Evolutionary conservation across 495 filamentous ascomycete species (phyloP).

Genomic region (Cenococcum geophilum): DNA sequence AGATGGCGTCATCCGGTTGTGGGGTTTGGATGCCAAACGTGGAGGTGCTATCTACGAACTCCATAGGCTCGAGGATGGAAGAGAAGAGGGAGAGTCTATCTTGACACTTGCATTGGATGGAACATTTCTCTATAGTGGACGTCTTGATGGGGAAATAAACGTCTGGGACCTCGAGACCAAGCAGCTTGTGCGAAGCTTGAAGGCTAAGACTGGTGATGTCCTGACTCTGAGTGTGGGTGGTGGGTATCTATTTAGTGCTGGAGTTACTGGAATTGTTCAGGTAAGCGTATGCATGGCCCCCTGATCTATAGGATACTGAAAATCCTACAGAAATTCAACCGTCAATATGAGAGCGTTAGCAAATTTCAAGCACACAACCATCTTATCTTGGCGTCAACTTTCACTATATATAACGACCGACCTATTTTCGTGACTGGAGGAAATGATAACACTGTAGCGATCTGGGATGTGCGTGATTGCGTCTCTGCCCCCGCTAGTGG

Average conservation of each 20-base stretch:
- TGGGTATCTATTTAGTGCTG: constrained; percentile 77
- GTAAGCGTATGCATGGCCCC: constrained; percentile 45
- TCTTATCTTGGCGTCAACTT: constrained; percentile 79
- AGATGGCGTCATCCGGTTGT: constrained; percentile 87
- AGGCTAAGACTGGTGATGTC: constrained; percentile 72
- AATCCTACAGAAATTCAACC: constrained; percentile 65
- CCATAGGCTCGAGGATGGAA: constrained; percentile 64
- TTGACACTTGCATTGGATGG: constrained; percentile 79
- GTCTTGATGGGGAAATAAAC: constrained; percentile 83
- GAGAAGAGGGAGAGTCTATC: constrained; percentile 61
- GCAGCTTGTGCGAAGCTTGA: constrained; percentile 80
- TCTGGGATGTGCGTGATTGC: constrained; percentile 74
- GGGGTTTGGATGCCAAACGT: constrained; percentile 56
- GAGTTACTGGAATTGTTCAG: constrained; percentile 70
- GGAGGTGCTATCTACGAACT: constrained; percentile 53
- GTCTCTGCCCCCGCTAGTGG: constrained; percentile 41
- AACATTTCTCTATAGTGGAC: constrained; percentile 82
- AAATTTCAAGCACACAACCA: constrained; percentile 82
- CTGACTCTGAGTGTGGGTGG: constrained; percentile 78
- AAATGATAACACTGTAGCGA: constrained; percentile 78
- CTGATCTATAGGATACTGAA: background rate
- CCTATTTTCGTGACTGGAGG: constrained; percentile 88
- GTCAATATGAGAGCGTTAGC: constrained; percentile 75
- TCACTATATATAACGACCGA: constrained; percentile 58
- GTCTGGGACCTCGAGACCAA: constrained; percentile 95